Base-by-base conservation (phyloP, 1,284 basidiomycete genomes). In the Prillingera fragicola region DNA sequence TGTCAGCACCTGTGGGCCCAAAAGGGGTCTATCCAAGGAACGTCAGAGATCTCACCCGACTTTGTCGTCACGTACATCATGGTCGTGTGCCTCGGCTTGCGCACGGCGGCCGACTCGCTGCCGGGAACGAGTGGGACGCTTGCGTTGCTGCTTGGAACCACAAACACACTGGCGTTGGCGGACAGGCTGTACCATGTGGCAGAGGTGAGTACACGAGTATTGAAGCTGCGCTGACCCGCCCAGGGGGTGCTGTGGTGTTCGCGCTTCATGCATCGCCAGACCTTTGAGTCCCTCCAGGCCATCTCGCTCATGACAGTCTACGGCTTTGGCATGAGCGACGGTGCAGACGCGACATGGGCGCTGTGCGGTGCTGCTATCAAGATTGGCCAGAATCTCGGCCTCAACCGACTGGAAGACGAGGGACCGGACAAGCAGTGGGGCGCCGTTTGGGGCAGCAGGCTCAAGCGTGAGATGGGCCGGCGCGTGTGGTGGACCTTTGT, bases 401-500 rank as follows among this genome's bases (percentile, higher is more conserved):
- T 58, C n/a, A 50, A 52, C 35, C 48, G 56, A 8, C 47, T 58
- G 15, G 56, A 55, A 14, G 45, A 40, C 1, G 56, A 58, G 33
- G 40, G 39, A 4, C 26, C 41, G 0, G 41, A 36, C 15, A 49
- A 47, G 38, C 35, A 19, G 2, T 58, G 56, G 56, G 39, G 46
- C 0, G 35, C 41, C 12, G 22, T 48, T 8, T 58, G 56, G 56
- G 38, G 27, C 19, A 34, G 32, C 3, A 45, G 43, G 2, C 31
- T 53, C 3, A 27, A 40, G 17, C 44, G 56, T 12, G 56, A 58
- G 37, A 42, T 56, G n/a, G 56, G 48, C 0, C 36, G 56, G 1
- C 40, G 56, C 2, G 33, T 58, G 9, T 58, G 56, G 56, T 58
- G 56, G 56, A 54, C 49, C 3, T 44, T 58, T 13, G 54, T 55